Evolutionary conservation across 495 filamentous ascomycete genomes (phyloP), one percentile per base, ranked within the genome.

Genomic region (Penicillium robsamsonii): DNA sequence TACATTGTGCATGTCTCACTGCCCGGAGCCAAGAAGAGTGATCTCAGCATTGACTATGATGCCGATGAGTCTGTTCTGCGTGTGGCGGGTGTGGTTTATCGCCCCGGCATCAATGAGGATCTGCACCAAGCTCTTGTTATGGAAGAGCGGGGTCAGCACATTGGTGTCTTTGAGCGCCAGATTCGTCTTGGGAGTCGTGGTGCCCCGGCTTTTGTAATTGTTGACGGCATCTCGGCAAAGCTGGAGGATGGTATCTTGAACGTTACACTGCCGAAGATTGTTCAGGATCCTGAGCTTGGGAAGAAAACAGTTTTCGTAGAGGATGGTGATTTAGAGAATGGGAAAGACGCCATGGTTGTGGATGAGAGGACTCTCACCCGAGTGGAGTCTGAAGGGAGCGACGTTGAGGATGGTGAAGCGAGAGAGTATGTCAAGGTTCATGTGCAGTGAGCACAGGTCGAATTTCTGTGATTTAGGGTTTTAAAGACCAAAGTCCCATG

Each of bases 31-130:
- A 84, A 84, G 71, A 91, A 90, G 65, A 80, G 88, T 57, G 88
- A 95, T 65, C 75, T 93, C 15, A 86, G 79, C 46, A 83, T 95
- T 35, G 84, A 84, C 68, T 95, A 85, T 74, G 85, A 92, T 62
- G 75, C 81, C 3, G 83, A 89, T 7, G 83, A 85, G 65, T 78
- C 74, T 18, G 76, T 80, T 42, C 68, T 95, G 41, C 80, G 75
- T 52, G 73, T 95, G 46, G 79, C 83, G 0, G 90, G 90, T 17
- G 83, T 92, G 5, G 77, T 90, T 24, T 79, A 90, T 61, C 78
- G 88, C 2, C 84, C 82, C 10, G 87, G 87, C 2, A 59, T 74
- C 30, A 83, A 85, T 57, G 90, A 92, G 66, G 82, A 84, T 51
- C 80, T 91, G 65, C 69, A 92, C 67, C 81, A 84, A 65, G 79